Conservation (phyloP, 257 asterid genomes). For the Solanum arcanum region DNA sequence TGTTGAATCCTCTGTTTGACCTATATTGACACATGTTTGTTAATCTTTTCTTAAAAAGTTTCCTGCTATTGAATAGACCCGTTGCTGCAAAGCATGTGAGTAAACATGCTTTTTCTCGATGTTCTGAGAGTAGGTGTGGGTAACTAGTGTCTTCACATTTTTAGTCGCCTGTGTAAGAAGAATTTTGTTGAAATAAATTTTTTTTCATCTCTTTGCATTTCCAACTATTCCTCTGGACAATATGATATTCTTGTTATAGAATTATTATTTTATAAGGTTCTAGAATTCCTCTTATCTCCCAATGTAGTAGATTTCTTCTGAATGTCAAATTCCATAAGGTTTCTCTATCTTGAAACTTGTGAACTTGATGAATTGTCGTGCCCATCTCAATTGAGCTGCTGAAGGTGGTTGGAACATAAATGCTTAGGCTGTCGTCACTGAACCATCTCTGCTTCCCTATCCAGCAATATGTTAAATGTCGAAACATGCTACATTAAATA, state of each 20-base stretch:
- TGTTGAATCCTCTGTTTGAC: background rate
- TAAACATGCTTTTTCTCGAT: background rate
- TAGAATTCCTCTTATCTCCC: background rate
- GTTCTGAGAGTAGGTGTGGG: background rate
- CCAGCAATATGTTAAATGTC: background rate
- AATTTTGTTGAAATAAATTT: too few relatives aligned
- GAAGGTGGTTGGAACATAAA: background rate
- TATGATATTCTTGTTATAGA: background rate
- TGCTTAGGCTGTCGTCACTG: background rate
- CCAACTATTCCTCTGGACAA: background rate
- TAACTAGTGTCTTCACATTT: background rate
- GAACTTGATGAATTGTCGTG: background rate
- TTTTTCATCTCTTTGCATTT: background rate
- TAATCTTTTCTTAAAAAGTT: background rate
- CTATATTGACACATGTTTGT: background rate
- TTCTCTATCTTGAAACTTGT: background rate
- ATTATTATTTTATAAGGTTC: background rate
- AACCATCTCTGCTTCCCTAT: background rate
- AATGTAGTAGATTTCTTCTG: background rate
- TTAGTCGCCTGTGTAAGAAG: background rate
- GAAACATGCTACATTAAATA: background rate
- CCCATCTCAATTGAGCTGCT: background rate
- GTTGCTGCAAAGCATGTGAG: background rate
- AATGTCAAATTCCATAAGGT: background rate
- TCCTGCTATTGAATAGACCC: background rate